A percentile compares a stretch with the other conserved stretches of the same genome.
Evolutionary conservation across 2,329 filamentous ascomycete genomes (phyloP).

Genomic region (Apiospora rasikravindrae): DNA sequence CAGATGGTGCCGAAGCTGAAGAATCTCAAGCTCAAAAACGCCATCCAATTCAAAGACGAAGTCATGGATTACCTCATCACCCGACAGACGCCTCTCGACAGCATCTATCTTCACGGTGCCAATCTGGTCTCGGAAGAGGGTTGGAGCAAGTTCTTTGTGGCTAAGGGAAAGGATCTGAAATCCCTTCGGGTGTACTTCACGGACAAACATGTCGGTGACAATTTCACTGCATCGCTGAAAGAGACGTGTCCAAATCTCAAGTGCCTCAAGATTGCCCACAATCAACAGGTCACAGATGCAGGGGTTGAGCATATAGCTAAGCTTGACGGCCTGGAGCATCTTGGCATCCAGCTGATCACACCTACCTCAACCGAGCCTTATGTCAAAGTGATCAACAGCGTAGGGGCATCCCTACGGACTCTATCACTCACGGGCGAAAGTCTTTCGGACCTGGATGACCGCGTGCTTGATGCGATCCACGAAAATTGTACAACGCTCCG

Average conservation of each 20-base stretch:
- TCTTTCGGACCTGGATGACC: conserved; percentile 64
- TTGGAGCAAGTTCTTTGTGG: conserved; percentile 73
- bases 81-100: conserved; percentile 70
- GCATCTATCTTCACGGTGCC: conserved; percentile 80
- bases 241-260: conserved; percentile 69
- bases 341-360: conserved; percentile 72
- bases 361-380: conserved; percentile 63
- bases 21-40: conserved; percentile 77
- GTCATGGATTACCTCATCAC: conserved; percentile 82
- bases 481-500: conserved; percentile 67
- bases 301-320: conserved; percentile 69
- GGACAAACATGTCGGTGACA: conserved; percentile 80
- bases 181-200: conserved; percentile 81
- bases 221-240: conserved; percentile 66
- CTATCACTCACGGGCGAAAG: conserved; percentile 63
- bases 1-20: conserved; percentile 73
- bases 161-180: conserved; percentile 69
- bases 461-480: conserved; percentile 73
- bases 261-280: conserved; percentile 81
- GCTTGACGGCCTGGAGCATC: conserved; percentile 70
- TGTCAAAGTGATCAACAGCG: conserved; percentile 61
- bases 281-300: conserved; percentile 71
- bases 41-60: conserved; percentile 88
- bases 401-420: conserved; percentile 74
- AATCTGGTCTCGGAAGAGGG: conserved; percentile 80